Percentiles rank a stretch among this genome's conserved stretches.
These are phyloP conservation scores for Cinnamomum micranthum DNA, from an alignment of 164 flowering plant genomes.

Conservation along the genomic window DNA sequence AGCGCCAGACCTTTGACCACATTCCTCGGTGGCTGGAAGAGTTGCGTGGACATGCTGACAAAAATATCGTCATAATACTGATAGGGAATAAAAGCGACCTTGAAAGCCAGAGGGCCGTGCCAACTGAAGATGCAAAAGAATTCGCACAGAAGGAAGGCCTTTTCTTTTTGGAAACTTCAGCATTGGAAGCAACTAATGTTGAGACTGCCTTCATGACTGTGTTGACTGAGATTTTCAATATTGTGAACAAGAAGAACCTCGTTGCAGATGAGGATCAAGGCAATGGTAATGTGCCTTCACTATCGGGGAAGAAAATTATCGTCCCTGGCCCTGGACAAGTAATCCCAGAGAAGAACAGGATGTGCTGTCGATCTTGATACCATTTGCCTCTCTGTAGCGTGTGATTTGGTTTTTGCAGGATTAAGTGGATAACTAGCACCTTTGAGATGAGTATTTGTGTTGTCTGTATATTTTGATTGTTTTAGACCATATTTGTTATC, in stretches of 20 bases:
- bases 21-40: conserved; percentile 89
- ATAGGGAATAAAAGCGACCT: conserved; percentile 76
- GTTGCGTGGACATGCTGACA: conserved; percentile 79
- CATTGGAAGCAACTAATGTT: conserved; percentile 65
- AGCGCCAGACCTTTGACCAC: conserved; percentile 78
- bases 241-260: conserved; percentile 69
- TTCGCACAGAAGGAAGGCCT: conserved; percentile 78
- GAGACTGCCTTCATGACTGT: conserved; percentile 68
- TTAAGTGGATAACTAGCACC: conserved; percentile 4
- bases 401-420: background rate
- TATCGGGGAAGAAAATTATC: conserved; percentile 58
- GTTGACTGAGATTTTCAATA: conserved; percentile 70
- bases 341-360: conserved; percentile 50
- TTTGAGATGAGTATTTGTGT: conserved; percentile 8
- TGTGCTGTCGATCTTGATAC: conserved; percentile 48
- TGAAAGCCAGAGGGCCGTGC: conserved; percentile 59
- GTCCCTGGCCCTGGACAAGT: conserved; percentile 74
- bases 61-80: conserved; percentile 79
- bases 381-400: background rate
- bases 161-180: conserved; percentile 84
- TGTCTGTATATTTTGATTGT: conserved; percentile 25
- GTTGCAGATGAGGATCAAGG: conserved; percentile 47
- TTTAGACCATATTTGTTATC: background rate
- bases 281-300: conserved; percentile 42
- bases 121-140: conserved; percentile 81